Conservation (phyloP, 2,329 filamentous ascomycete genomes). For the Penicillium oxalicum region DNA sequence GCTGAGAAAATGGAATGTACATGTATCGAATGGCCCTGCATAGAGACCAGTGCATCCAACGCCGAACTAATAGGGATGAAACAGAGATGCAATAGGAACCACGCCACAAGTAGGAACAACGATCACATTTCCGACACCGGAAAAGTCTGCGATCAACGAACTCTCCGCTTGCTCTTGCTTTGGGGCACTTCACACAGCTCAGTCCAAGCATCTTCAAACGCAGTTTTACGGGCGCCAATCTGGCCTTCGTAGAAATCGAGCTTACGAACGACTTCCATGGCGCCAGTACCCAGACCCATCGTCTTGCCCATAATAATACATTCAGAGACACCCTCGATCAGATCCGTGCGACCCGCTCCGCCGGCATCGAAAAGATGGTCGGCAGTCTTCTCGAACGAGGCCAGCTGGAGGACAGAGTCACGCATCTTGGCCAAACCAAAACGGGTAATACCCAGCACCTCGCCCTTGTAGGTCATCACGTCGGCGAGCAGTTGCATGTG, state of each 20-base stretch:
- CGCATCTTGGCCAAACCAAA: conserved; percentile 96
- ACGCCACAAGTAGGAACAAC: neutral
- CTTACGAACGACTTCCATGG: conserved; percentile 78
- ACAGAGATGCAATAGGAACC: neutral
- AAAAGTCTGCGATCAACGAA: conserved; percentile 10
- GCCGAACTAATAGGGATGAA: conserved; percentile 19
- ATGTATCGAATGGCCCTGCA: conserved; percentile 17
- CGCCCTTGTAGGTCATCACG: conserved; percentile 98
- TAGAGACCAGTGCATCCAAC: conserved; percentile 11
- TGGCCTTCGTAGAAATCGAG: conserved; percentile 61
- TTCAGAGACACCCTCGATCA: conserved; percentile 88
- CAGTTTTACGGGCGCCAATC: conserved; percentile 51
- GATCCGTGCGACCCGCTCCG: conserved; percentile 82
- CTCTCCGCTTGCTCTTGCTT: conserved; percentile 13
- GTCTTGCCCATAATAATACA: conserved; percentile 98
- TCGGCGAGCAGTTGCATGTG: conserved; percentile 97
- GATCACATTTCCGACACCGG: neutral
- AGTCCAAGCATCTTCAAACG: conserved; percentile 61
- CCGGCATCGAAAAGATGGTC: conserved; percentile 96
- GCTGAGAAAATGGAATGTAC: conserved; percentile 7
- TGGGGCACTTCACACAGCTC: conserved; percentile 23
- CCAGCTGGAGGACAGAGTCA: conserved; percentile 86
- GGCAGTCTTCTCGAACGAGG: conserved; percentile 95
- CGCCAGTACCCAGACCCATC: conserved; percentile 84
- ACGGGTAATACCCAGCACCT: conserved; percentile 90